These are phyloP conservation scores for Cyclotella cryptica DNA, from an alignment of 108 stramenopile species.

Conservation along the genomic window DNA sequence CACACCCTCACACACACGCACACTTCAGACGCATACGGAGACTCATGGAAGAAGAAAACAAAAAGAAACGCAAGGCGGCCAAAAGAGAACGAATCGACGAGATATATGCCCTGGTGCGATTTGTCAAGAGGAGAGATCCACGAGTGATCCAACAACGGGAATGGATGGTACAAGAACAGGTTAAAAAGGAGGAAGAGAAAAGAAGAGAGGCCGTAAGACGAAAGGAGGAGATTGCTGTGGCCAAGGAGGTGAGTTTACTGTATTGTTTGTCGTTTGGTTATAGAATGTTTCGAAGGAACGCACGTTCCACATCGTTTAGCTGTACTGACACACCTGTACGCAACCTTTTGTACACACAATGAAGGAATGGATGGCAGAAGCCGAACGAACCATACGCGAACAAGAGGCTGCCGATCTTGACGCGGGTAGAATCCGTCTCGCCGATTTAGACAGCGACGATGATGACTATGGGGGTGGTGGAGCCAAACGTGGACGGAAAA, in stretches of 20 bases:
- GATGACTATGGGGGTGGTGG: conserved; percentile 86
- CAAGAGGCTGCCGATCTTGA: conserved; percentile 78
- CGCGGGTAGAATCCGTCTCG: conserved; percentile 83
- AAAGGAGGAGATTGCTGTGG: conserved; percentile 56
- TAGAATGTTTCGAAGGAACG: no score
- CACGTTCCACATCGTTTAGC: no score
- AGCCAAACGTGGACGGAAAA: conserved; percentile 57
- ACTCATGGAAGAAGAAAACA: conserved; percentile 89
- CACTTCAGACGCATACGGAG: no score
- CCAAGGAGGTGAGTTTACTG: conserved; percentile 52
- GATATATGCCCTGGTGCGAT: conserved; percentile 72
- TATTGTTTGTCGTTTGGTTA: neutral
- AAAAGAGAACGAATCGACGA: conserved; percentile 78
- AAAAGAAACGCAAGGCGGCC: conserved; percentile 75
- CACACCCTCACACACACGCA: no score
- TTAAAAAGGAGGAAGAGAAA: conserved; percentile 52
- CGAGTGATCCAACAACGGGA: conserved; percentile 65
- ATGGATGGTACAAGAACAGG: conserved; percentile 59
- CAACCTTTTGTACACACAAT: conserved; percentile 1
- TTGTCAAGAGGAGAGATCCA: conserved; percentile 90
- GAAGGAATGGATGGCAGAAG: conserved; percentile 67
- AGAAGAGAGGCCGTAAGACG: conserved; percentile 56
- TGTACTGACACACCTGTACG: no score
- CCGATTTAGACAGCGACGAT: conserved; percentile 87
- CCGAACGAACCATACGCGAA: conserved; percentile 65